Evolutionary conservation across 306 rosid genomes (phyloP).

Genomic region (Prunus davidiana): DNA sequence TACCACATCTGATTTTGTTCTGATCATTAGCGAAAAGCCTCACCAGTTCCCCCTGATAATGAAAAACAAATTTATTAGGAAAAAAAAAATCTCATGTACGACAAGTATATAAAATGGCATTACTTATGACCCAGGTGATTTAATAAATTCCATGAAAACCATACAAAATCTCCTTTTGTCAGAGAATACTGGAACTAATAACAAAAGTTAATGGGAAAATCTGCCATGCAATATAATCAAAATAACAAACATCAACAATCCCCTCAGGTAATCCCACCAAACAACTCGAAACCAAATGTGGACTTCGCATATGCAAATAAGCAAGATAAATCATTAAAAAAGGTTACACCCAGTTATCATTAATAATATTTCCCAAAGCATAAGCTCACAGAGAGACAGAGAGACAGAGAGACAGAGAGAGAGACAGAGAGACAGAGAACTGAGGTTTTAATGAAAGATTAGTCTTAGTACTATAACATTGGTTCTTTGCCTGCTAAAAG

Average conservation of each 20-base stretch:
- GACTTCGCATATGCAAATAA: not conserved
- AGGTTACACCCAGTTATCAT: not conserved
- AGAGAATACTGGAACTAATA: not conserved
- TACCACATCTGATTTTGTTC: conserved; percentile 89
- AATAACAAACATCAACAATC: not conserved
- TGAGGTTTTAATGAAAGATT: not conserved
- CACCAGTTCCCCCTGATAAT: conserved; percentile 86
- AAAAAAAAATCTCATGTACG: conserved; percentile 7
- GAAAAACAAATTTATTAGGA: conserved; percentile 4
- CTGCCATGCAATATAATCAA: not conserved
- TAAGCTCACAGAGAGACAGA: too few relatives aligned
- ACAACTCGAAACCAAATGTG: not conserved
- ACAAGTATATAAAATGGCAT: not conserved
- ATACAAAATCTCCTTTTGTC: not conserved
- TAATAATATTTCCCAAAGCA: not conserved
- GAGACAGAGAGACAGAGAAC: not conserved
- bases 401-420: not conserved
- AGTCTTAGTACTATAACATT: not conserved
- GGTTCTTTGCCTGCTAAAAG: not conserved
- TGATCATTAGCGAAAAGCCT: conserved; percentile 88
- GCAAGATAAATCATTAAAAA: not conserved
- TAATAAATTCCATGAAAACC: not conserved
- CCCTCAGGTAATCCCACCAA: not conserved
- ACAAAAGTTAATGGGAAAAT: not conserved
- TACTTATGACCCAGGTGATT: not conserved